Evolutionary conservation across 2,329 filamentous ascomycete species (phyloP).

Genomic region (Curvularia spicifera): DNA sequence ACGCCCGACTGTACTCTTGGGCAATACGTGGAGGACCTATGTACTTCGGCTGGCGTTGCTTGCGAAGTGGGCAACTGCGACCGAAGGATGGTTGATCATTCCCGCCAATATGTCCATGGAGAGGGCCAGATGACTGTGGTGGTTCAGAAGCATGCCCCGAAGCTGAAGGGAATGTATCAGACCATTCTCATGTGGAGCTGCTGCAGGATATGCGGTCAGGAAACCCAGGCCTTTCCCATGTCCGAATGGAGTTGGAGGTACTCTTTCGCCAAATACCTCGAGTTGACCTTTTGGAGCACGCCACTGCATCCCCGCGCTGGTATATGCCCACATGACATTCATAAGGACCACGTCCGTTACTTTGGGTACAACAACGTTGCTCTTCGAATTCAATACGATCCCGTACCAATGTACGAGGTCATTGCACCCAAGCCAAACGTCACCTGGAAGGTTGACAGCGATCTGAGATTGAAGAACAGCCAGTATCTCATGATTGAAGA

Average conservation of each 20-base stretch:
- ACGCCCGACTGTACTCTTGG: slow-evolving; percentile 89
- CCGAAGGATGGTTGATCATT: slow-evolving; percentile 87
- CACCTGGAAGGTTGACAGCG: slow-evolving; percentile 97
- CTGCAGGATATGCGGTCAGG: slow-evolving; percentile 88
- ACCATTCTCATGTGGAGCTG: slow-evolving; percentile 98
- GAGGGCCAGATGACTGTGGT: slow-evolving; percentile 92
- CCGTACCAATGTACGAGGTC: slow-evolving; percentile 91
- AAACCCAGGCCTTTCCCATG: slow-evolving; percentile 89
- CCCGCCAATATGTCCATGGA: slow-evolving; percentile 95
- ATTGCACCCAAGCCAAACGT: slow-evolving; percentile 88
- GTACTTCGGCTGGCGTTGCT: slow-evolving; percentile 73
- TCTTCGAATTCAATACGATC: slow-evolving; percentile 89
- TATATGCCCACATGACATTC: slow-evolving; percentile 88
- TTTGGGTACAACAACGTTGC: slow-evolving; percentile 88
- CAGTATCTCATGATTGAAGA: slow-evolving; percentile 82
- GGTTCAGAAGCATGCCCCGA: slow-evolving; percentile 75
- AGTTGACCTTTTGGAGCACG: slow-evolving; percentile 93
- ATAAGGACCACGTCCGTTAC: slow-evolving; percentile 89
- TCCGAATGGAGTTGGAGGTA: slow-evolving; percentile 96
- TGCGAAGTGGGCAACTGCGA: slow-evolving; percentile 88
- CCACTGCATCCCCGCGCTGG: slow-evolving; percentile 76
- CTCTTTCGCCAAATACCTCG: slow-evolving; percentile 97
- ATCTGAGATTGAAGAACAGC: slow-evolving; percentile 90
- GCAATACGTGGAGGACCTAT: slow-evolving; percentile 92
- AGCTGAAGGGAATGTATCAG: slow-evolving; percentile 69